Conservation (phyloP, 768 basidiomycete genomes). For the Hypholoma sublateritium region DNA sequence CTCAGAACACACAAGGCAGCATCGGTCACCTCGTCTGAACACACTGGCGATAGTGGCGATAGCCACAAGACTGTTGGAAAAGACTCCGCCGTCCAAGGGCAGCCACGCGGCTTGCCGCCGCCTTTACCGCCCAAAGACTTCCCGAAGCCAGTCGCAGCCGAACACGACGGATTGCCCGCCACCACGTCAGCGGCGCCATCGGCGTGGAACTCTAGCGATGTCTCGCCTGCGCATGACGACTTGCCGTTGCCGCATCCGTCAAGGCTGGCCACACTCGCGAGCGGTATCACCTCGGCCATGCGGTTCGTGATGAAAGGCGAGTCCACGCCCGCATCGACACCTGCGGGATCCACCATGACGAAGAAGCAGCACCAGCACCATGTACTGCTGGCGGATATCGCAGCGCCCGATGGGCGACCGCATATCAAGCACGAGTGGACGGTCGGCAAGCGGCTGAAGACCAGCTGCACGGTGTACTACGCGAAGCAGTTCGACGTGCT, state of each 20-base stretch:
- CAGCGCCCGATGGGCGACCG: conserved; percentile 64
- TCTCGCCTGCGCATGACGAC: conserved; percentile 1
- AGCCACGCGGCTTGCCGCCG: conserved; percentile 19
- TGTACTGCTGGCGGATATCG: conserved; percentile 40
- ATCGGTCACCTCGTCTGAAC: conserved; percentile 40
- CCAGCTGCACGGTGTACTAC: conserved; percentile 82
- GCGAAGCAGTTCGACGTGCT: conserved; percentile 77
- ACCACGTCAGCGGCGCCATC: conserved; percentile 1
- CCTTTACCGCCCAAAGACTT: conserved; percentile 28
- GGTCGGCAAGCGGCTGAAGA: conserved; percentile 69
- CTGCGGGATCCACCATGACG: background rate
- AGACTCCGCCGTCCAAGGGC: background rate
- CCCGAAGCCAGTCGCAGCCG: conserved; percentile 10
- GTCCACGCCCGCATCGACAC: conserved; percentile 31
- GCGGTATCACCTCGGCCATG: conserved; percentile 57
- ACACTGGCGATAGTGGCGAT: conserved; percentile 35
- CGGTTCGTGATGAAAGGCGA: conserved; percentile 49
- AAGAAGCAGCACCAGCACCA: conserved; percentile 57
- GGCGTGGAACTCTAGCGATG: background rate
- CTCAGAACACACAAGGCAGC: conserved; percentile 25
- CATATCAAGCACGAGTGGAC: conserved; percentile 86
- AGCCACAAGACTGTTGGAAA: conserved; percentile 39
- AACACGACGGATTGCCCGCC: background rate
- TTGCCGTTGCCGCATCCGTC: conserved; percentile 29
- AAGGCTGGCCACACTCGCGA: conserved; percentile 49